Evolutionary conservation across 164 flowering plant genomes (phyloP).

Genomic region (Macadamia tetraphylla): DNA sequence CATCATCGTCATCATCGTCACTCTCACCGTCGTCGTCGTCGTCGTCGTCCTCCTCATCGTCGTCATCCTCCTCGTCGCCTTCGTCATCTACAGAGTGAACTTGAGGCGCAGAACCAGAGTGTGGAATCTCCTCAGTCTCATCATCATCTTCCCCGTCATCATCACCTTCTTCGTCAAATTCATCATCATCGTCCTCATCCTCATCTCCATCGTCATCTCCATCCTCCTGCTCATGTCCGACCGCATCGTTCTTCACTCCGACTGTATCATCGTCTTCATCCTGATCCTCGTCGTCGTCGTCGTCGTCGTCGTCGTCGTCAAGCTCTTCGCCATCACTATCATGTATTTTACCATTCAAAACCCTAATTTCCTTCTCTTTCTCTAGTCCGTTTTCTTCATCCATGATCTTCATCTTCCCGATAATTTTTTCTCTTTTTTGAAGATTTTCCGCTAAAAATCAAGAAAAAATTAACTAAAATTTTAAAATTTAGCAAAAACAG

Average conservation of each 20-base stretch:
- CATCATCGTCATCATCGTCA: slow-evolving; percentile 37
- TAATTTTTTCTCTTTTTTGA: background rate
- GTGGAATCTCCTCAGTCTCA: slow-evolving; percentile 13
- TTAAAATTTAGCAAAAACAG: slow-evolving; percentile 7
- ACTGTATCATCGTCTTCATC: slow-evolving; percentile 26
- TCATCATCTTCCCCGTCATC: slow-evolving; percentile 1
- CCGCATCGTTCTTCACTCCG: slow-evolving; percentile 16
- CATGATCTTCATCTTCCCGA: slow-evolving; percentile 17
- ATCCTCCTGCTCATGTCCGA: slow-evolving; percentile 19
- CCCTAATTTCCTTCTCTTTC: slow-evolving; percentile 19
- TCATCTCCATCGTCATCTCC: slow-evolving; percentile 17
- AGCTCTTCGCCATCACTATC: background rate
- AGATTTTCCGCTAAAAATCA: background rate
- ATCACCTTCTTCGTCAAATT: slow-evolving; percentile 16
- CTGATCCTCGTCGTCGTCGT: slow-evolving; percentile 22
- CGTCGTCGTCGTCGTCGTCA: slow-evolving; percentile 2
- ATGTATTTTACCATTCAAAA: slow-evolving; percentile 21
- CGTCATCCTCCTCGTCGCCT: slow-evolving; percentile 7
- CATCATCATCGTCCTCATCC: slow-evolving; percentile 12
- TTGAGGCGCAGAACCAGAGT: slow-evolving; percentile 22
- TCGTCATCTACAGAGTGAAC: slow-evolving; percentile 12
- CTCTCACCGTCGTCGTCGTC: slow-evolving; percentile 19
- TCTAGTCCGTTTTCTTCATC: slow-evolving; percentile 26
- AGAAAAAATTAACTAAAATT: slow-evolving; percentile 5
- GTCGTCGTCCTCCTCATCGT: background rate